Conservation (phyloP, 2,329 filamentous ascomycete genomes). For the Cladophialophora chaetospira region DNA sequence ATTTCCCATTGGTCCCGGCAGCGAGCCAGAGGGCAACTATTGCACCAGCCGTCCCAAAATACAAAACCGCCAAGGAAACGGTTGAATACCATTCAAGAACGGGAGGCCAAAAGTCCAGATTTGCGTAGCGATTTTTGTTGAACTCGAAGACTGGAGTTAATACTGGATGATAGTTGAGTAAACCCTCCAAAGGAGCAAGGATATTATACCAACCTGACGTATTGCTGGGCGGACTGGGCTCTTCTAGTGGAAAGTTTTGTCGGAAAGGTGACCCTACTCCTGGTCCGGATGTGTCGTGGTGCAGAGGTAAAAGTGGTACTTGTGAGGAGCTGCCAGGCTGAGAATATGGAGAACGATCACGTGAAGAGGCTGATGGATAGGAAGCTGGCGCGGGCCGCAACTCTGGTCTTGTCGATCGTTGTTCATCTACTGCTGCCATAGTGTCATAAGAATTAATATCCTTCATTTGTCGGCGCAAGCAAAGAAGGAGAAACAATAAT, state of each 20-base stretch:
- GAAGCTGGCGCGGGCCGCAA: neutral
- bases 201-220: neutral
- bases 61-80: neutral
- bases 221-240: neutral
- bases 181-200: neutral
- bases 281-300: neutral
- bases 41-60: constrained; percentile 1
- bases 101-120: constrained; percentile 2
- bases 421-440: neutral
- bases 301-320: neutral
- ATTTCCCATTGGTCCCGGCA: constrained; percentile 12
- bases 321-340: neutral
- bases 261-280: neutral
- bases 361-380: neutral
- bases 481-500: neutral
- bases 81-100: constrained; percentile 11
- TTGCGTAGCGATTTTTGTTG: neutral
- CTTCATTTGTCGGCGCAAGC: no score
- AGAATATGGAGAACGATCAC: neutral
- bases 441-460: no score
- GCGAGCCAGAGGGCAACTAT: constrained; percentile 10
- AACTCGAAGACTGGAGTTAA: neutral
- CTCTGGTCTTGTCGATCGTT: neutral
- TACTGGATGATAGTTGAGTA: neutral
- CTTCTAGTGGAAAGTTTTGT: neutral